Conservation (phyloP, 805 yeast genomes). For the Dipodascus geniculatus region DNA sequence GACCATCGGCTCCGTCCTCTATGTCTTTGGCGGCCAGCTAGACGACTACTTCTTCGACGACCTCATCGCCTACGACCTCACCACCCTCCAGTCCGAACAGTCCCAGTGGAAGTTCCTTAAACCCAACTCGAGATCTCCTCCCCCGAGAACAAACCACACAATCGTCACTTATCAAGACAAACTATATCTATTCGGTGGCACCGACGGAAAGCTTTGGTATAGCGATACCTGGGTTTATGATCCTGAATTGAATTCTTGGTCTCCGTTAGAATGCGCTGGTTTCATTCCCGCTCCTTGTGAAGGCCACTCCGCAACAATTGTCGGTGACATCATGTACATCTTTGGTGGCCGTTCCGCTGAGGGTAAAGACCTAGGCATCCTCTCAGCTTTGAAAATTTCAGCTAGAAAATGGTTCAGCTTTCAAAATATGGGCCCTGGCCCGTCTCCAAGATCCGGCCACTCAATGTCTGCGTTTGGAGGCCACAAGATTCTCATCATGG, state of each 20-base stretch:
- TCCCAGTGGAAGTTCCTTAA: conserved; percentile 74
- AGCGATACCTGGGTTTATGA: conserved; percentile 77
- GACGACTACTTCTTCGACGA: conserved; percentile 77
- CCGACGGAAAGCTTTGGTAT: conserved; percentile 57
- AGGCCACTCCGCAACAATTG: conserved; percentile 79
- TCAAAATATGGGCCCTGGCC: conserved; percentile 40
- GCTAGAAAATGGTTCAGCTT: conserved; percentile 64
- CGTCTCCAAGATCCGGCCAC: conserved; percentile 88
- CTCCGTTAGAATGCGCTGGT: conserved; percentile 57
- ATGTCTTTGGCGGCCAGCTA: conserved; percentile 90
- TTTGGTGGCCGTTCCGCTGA: conserved; percentile 80
- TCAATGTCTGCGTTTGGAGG: conserved; percentile 61
- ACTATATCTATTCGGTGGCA: conserved; percentile 87
- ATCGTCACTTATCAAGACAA: conserved; percentile 71
- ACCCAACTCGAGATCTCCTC: conserved; percentile 47
- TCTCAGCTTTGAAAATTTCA: conserved; percentile 63
- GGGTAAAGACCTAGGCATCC: conserved; percentile 54
- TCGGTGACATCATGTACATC: conserved; percentile 66
- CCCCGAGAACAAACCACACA: conserved; percentile 84
- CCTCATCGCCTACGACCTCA: conserved; percentile 73
- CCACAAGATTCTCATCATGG: conserved; percentile 72
- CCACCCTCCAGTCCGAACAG: conserved; percentile 70
- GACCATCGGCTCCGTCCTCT: conserved; percentile 51
- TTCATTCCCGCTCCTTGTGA: conserved; percentile 74
- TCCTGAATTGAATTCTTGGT: conserved; percentile 58